phyloP scores from a whole-genome alignment of 139 green algal genomes.

The Mesotaenium endlicherianum region DNA sequence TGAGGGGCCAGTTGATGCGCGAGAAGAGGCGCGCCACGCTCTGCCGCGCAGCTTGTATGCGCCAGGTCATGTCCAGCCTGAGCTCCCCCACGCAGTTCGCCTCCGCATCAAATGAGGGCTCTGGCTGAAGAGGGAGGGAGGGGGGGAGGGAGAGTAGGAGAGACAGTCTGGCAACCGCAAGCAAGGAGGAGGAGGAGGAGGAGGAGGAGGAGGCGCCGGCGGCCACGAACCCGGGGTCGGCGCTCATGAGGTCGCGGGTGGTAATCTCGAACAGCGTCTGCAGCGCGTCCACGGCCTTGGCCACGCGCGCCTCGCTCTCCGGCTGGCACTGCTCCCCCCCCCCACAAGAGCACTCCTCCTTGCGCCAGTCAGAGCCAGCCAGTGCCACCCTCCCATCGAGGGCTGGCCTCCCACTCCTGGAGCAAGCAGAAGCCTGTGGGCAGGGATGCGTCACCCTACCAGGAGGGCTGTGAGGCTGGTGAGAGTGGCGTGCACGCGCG shows the following conservation, averaged over 20 bases:
- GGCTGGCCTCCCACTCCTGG: too few species aligned
- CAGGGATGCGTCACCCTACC: constrained; percentile 1
- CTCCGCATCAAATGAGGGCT: not conserved
- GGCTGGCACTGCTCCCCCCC: not conserved
- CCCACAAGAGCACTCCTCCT: not conserved
- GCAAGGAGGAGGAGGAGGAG: not conserved
- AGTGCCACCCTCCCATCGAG: too few species aligned
- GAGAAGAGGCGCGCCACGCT: not conserved
- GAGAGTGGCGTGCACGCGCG: not conserved
- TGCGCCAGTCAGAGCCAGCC: too few species aligned
- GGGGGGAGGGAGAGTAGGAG: not conserved
- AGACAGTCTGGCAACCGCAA: not conserved
- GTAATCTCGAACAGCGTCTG: constrained; percentile 14
- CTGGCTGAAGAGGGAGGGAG: not conserved
- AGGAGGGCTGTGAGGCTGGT: constrained; percentile 19
- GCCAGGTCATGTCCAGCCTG: too few species aligned
- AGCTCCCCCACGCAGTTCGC: too few species aligned
- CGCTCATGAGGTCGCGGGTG: not conserved
- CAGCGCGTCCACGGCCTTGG: constrained; percentile 10
- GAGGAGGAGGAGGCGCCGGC: not conserved
- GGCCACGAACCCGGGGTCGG: not conserved
- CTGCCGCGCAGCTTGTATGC: not conserved
- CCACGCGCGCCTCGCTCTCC: not conserved
- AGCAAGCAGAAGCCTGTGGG: too few species aligned
- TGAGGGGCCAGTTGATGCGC: not conserved